Percentiles rank a stretch among this genome's conserved stretches.
Evolutionary conservation across 2,329 filamentous ascomycete species (phyloP).

Genomic region (Sarocladium oryzae): DNA sequence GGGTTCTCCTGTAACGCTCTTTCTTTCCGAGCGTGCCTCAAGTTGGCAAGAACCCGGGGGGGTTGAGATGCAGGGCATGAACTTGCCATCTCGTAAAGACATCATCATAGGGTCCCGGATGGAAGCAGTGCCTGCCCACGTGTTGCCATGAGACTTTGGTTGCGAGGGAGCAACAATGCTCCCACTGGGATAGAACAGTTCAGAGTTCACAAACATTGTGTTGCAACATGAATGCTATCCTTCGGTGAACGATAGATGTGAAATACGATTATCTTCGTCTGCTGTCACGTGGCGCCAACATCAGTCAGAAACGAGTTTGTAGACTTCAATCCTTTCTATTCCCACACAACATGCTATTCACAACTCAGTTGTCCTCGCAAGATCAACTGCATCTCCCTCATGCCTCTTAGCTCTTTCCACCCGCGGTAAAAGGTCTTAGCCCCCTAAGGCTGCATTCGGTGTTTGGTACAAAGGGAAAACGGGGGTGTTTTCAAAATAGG

Average conservation of each 20-base stretch:
- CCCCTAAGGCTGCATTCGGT: conserved; percentile 1
- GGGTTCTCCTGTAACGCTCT: too few relatives aligned
- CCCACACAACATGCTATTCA: conserved; percentile 8
- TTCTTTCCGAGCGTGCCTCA: not conserved
- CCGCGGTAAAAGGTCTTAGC: not conserved
- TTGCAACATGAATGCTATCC: too few relatives aligned
- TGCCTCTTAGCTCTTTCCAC: not conserved
- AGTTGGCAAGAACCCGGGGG: not conserved
- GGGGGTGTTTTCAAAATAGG: not conserved
- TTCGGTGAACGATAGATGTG: too few relatives aligned
- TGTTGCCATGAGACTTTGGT: not conserved
- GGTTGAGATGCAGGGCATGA: not conserved
- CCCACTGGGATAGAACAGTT: not conserved
- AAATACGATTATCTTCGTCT: not conserved
- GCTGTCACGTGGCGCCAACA: not conserved
- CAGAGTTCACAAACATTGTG: not conserved
- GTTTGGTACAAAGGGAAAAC: conserved; percentile 8
- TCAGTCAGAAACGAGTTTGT: not conserved
- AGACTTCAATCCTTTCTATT: conserved; percentile 8
- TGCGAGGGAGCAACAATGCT: not conserved
- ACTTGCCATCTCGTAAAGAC: not conserved
- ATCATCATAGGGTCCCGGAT: not conserved
- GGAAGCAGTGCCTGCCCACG: not conserved
- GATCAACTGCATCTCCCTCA: not conserved
- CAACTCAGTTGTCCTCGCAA: conserved; percentile 1